Conservation (phyloP, 2,329 filamentous ascomycete genomes). For the Bipolaris sorokiniana region DNA sequence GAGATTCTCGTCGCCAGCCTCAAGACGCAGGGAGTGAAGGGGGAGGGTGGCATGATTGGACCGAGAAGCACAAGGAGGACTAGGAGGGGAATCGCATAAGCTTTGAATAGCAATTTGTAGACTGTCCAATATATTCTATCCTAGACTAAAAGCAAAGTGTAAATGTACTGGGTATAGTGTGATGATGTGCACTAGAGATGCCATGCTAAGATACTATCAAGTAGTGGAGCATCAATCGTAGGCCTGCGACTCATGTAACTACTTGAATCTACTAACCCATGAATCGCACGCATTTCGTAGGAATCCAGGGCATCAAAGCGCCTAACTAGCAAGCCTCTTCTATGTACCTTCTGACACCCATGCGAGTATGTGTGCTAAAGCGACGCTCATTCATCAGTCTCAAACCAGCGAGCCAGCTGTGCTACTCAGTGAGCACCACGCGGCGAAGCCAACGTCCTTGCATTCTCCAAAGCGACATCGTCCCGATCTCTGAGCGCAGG, state of each 20-base stretch:
- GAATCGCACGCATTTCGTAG: not conserved
- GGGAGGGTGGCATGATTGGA: constrained; percentile 25
- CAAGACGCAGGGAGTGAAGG: constrained; percentile 22
- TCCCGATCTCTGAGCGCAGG: no score
- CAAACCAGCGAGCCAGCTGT: not conserved
- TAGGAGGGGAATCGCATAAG: constrained; percentile 19
- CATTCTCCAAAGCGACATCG: not conserved
- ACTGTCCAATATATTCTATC: not conserved
- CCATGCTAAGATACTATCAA: not conserved
- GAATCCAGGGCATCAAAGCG: not conserved
- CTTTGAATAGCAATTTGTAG: constrained; percentile 7
- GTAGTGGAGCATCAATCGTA: not conserved
- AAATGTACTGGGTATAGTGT: not conserved
- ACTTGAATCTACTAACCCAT: not conserved
- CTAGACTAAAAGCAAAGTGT: not conserved
- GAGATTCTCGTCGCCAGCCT: constrained; percentile 29
- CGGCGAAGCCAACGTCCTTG: not conserved
- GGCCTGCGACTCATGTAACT: not conserved
- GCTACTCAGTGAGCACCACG: not conserved
- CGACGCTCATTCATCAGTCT: not conserved
- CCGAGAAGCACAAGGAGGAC: constrained; percentile 1
- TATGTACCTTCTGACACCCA: not conserved
- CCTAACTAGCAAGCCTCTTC: not conserved
- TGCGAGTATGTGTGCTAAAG: not conserved
- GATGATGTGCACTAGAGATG: not conserved